Base-by-base conservation (phyloP, 2,329 filamentous ascomycete species). In the Cercospora janseana region DNA sequence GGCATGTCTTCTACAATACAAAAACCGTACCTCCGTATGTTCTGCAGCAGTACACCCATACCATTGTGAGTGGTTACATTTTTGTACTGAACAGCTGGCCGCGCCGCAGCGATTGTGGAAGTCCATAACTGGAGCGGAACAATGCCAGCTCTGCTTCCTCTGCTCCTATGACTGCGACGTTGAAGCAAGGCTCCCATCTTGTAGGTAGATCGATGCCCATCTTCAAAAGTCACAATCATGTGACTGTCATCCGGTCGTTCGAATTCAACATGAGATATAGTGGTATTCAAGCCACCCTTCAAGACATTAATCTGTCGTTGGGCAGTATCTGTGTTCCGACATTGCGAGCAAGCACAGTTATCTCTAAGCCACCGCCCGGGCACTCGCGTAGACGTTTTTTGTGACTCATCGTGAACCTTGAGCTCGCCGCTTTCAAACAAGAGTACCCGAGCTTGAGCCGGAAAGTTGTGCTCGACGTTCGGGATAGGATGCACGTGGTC, bases 1-100 rank as follows among this genome's bases (percentile, higher is more conserved):
- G 89, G 88, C 10, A 85, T 85, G 34, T 77, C 74, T 40, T 83
- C 77, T 12, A 96, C 81, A 63, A 92, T 92, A 60, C 79, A 87
- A 65, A 95, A 89, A 3, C 92, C 91, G 55, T 79, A 81, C 53
- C 72, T 67, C 52, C 79, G 79, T 34, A 67, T 63, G 34, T 60
- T 59, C 18, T 49, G 50, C 15, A 66, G 52, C 3, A 66, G 53
- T 7, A 48, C 40, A 9, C 49, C 55, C 55, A 68, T 62, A 10
- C 65, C 63, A 8, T 34, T 18, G 3, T 50, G 35, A 7, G 40
- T 46, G 15, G 12, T 55, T 35, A 51, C 53, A 6, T 43, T 46
- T 3, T 47, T 51, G 49, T 64, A 63, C 4, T 57, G 24, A 0
- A 68, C 62, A 16, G 46, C 51, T 9, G 66, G 66, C 12, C 63